Base-by-base conservation (phyloP, 2,329 filamentous ascomycete genomes). In the Cadophora gregata region DNA sequence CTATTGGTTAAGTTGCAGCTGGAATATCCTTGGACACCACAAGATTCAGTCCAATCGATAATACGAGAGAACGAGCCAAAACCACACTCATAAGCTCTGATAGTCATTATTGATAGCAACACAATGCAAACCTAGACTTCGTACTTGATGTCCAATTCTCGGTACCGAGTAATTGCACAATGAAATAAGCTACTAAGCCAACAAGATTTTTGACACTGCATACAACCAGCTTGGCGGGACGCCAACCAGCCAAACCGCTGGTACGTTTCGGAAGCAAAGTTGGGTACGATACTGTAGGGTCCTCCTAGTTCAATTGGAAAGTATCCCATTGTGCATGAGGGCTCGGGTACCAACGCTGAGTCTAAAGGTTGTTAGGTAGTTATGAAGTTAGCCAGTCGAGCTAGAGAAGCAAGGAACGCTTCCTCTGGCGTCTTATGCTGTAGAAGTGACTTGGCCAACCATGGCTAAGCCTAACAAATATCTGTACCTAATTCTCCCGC, bases 271-370 rank as follows among this genome's bases (percentile, higher is more conserved):
- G 59, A 21, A 27, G 24, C 24, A 36, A 45, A 59, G 4, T 59
- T 45, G 42, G 38, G 42, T 24, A 47, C 24, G 16, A 31, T 33
- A 47, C n/a, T n/a, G n/a, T n/a, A 24, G 19, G 42, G 38, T 31
- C 58, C 58, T 60, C 8, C 42, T 21, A 48, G 58, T 31, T 36
- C 16, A 24, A 14, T 21, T 60, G 4, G 24, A 60, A 48, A 36
- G 45, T 31, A 27, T 42, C 51, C 19, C 25, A 29, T 42, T 50
- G 36, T 24, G 61, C 61, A 56, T 63, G 14, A 63, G 36, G 10
- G 55, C 14, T 66, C 64, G 63, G 64, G 64, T 59, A 62, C 64
- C 36, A 62, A 62, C 42, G 59, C 51, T 42, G 58, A 45, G 31
- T 33, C 50, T 1, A 53, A 47, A 53, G 42, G 21, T 27, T 4